Conservation (phyloP, 2,329 filamentous ascomycete genomes). For the Ustulina deusta region DNA sequence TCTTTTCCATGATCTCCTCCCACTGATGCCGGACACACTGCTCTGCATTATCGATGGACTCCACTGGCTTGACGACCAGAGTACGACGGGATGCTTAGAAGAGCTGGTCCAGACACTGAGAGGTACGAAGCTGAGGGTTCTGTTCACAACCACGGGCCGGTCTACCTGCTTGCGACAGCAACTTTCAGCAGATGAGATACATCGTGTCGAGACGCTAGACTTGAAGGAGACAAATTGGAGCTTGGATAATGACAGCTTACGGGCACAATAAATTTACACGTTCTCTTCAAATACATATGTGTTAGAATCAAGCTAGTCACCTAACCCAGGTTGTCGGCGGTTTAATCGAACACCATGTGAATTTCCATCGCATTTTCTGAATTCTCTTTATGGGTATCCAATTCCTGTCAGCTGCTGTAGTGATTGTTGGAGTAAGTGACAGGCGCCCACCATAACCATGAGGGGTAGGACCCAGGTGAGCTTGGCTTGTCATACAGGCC, state of each 20-base stretch:
- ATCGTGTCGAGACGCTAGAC: slow-evolving; percentile 17
- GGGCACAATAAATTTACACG: neutral
- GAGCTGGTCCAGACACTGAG: slow-evolving; percentile 31
- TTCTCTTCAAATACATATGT: too few species aligned
- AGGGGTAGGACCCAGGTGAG: too few species aligned
- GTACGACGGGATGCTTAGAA: slow-evolving; percentile 26
- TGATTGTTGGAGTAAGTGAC: too few species aligned
- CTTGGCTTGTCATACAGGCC: too few species aligned
- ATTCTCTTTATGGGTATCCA: too few species aligned
- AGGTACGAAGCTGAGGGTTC: slow-evolving; percentile 27
- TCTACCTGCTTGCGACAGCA: slow-evolving; percentile 31
- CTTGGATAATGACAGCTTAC: neutral
- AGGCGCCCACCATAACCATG: too few species aligned
- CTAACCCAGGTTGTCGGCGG: too few species aligned
- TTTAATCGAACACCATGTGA: too few species aligned
- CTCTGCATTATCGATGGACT: slow-evolving; percentile 33
- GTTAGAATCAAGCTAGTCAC: too few species aligned
- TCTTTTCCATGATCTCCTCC: slow-evolving; percentile 30
- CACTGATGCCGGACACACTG: slow-evolving; percentile 31
- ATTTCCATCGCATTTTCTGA: too few species aligned
- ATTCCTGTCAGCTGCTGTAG: too few species aligned
- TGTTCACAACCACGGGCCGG: slow-evolving; percentile 34
- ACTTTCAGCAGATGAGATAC: slow-evolving; percentile 11
- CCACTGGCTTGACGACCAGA: slow-evolving; percentile 34
- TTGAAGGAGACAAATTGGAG: slow-evolving; percentile 14